Evolutionary conservation across 2,329 filamentous ascomycete species (phyloP).

Genomic region (Aspergillus costaricaensis): DNA sequence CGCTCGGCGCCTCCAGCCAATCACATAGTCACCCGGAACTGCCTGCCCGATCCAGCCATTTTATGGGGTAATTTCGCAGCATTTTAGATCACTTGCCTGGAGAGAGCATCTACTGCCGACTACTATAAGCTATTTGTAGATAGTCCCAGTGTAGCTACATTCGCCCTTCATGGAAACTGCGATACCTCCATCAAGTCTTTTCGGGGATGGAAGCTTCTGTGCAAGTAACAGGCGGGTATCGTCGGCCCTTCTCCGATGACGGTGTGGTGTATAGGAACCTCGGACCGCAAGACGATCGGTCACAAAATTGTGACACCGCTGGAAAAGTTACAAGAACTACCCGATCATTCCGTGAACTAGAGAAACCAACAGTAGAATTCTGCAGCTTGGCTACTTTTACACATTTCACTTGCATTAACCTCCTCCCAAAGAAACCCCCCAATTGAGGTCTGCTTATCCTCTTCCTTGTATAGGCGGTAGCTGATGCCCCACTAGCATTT

Average conservation of each 20-base stretch:
- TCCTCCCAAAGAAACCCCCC: background rate
- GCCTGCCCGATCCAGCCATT: background rate
- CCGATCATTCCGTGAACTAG: background rate
- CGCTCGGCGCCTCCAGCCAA: slow-evolving; percentile 7
- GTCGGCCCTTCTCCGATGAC: background rate
- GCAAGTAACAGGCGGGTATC: background rate
- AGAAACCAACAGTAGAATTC: background rate
- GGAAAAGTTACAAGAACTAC: background rate
- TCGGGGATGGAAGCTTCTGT: no score
- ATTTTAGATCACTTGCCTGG: no score
- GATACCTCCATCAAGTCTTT: no score
- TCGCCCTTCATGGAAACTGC: no score
- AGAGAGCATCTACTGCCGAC: no score
- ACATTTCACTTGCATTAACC: background rate
- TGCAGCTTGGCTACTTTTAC: slow-evolving; percentile 4
- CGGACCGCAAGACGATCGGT: background rate
- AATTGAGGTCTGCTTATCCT: background rate
- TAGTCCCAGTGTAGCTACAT: no score
- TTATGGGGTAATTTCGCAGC: no score
- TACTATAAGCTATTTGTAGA: background rate
- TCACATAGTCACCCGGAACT: background rate
- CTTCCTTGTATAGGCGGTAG: background rate
- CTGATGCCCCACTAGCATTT: background rate
- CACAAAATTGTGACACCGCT: background rate
- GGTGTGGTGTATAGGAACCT: background rate